Evolutionary conservation across 345 rosid genomes (phyloP).

Genomic region (Diplotaxis tenuifolia): DNA sequence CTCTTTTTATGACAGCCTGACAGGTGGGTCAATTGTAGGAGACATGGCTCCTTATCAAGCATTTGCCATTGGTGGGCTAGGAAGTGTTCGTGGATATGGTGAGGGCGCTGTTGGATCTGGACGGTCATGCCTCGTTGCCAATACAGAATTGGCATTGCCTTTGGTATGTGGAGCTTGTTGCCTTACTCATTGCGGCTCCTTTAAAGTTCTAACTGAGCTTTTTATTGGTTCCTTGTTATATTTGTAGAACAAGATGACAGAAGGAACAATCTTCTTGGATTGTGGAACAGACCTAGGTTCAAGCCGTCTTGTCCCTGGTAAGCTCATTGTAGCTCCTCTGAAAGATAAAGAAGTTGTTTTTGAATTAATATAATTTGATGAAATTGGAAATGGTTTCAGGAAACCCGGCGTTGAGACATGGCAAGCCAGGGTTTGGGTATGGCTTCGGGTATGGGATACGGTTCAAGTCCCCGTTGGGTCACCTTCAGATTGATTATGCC

Average conservation of each 20-base stretch:
- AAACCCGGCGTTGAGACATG: constrained; percentile 77
- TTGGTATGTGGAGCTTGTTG: constrained; percentile 49
- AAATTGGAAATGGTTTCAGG: constrained; percentile 49
- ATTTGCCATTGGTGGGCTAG: constrained; percentile 87
- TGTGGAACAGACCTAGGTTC: constrained; percentile 77
- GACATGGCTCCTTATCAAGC: constrained; percentile 99
- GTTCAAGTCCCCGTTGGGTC: constrained; percentile 65
- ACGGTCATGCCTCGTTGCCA: constrained; percentile 84
- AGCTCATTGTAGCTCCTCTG: constrained; percentile 24
- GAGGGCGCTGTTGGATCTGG: constrained; percentile 97
- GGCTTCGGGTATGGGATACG: constrained; percentile 76
- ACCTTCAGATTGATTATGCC: constrained; percentile 66
- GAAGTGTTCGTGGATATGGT: constrained; percentile 90
- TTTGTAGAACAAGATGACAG: constrained; percentile 62
- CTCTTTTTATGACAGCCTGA: constrained; percentile 54
- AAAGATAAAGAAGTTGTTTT: neutral
- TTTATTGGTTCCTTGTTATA: constrained; percentile 4
- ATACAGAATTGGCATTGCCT: constrained; percentile 74
- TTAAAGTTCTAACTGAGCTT: neutral
- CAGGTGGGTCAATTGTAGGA: constrained; percentile 97
- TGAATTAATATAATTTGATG: neutral
- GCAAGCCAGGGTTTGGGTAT: constrained; percentile 83
- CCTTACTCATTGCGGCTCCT: neutral
- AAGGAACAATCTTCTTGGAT: constrained; percentile 70
- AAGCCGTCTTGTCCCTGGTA: constrained; percentile 71